These are phyloP conservation scores for Licmophora abbreviata DNA, from an alignment of 108 stramenopile species.

Conservation along the genomic window DNA sequence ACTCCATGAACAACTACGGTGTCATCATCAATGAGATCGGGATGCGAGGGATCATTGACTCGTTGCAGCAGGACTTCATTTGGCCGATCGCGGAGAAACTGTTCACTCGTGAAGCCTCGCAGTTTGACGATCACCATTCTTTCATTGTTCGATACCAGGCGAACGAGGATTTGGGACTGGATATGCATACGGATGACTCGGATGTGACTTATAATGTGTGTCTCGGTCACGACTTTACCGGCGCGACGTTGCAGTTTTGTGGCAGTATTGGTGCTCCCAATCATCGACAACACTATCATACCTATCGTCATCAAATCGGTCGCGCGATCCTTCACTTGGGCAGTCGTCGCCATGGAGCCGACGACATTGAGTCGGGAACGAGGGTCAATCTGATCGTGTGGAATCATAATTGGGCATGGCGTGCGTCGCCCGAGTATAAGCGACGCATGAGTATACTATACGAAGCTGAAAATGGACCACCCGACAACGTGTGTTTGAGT, in stretches of 20 bases:
- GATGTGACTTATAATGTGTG: slow-evolving; percentile 45
- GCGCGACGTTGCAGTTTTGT: slow-evolving; percentile 28
- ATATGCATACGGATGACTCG: slow-evolving; percentile 40
- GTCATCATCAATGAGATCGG: slow-evolving; percentile 31
- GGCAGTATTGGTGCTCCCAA: slow-evolving; percentile 21
- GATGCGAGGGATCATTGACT: slow-evolving; percentile 10
- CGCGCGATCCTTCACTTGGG: slow-evolving; percentile 32
- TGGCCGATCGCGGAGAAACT: slow-evolving; percentile 17
- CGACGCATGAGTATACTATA: slow-evolving; percentile 3
- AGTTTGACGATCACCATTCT: slow-evolving; percentile 32
- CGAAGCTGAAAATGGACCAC: slow-evolving; percentile 7
- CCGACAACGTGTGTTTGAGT: slow-evolving; percentile 6
- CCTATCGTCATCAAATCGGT: slow-evolving; percentile 19
- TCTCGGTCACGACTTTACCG: slow-evolving; percentile 26
- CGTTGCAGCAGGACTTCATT: slow-evolving; percentile 15
- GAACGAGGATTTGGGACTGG: slow-evolving; percentile 24
- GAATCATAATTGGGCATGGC: slow-evolving; percentile 16
- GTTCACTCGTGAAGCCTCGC: slow-evolving; percentile 12
- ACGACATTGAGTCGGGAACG: slow-evolving; percentile 22
- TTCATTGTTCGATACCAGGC: slow-evolving; percentile 29
- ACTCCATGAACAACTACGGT: slow-evolving; percentile 36
- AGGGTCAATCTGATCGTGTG: slow-evolving; percentile 34
- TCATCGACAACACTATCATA: slow-evolving; percentile 24
- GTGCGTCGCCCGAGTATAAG: slow-evolving; percentile 2
- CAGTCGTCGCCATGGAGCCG: slow-evolving; percentile 33